Percentiles rank a stretch among this genome's conserved stretches.
Evolutionary conservation across 371 early-diverging fungal species (phyloP).

Genomic region (Zopfochytrium polystomum): DNA sequence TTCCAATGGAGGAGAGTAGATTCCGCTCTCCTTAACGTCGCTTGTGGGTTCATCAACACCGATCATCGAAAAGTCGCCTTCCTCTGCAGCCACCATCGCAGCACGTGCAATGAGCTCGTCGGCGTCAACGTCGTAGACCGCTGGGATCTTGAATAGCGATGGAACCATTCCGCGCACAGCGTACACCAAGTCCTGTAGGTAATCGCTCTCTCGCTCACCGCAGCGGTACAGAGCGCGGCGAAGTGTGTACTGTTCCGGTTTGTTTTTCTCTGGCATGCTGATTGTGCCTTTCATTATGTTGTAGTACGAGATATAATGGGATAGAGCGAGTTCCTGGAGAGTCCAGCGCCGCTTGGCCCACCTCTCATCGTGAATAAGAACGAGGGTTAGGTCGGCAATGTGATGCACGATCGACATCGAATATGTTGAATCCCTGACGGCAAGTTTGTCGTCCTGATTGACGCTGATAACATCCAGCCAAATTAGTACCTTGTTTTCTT

Average conservation of each 20-base stretch:
- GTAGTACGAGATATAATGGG: constrained; percentile 1
- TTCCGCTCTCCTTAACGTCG: constrained; percentile 3
- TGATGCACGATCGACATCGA: constrained; percentile 21
- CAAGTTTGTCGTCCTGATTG: constrained; percentile 13
- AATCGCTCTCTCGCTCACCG: constrained; percentile 7
- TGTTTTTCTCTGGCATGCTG: not conserved
- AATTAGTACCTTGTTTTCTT: constrained; percentile 2
- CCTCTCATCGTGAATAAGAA: constrained; percentile 11
- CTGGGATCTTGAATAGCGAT: constrained; percentile 4
- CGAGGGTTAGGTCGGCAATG: constrained; percentile 10
- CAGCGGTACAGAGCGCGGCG: not conserved
- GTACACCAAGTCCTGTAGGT: constrained; percentile 10
- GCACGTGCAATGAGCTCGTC: constrained; percentile 9
- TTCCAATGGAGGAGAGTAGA: constrained; percentile 1
- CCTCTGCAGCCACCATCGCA: constrained; percentile 5
- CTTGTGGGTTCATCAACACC: constrained; percentile 5
- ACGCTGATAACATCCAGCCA: constrained; percentile 13
- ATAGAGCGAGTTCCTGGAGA: constrained; percentile 12
- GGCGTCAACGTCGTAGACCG: constrained; percentile 10
- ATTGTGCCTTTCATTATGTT: not conserved
- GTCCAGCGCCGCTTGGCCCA: constrained; percentile 13
- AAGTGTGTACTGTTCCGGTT: not conserved
- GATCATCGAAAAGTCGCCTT: constrained; percentile 8
- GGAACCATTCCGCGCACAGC: constrained; percentile 13
- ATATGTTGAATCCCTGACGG: constrained; percentile 18